These are phyloP conservation scores for Volvox reticuliferus DNA, from an alignment of 139 green algal species.

Conservation along the genomic window DNA sequence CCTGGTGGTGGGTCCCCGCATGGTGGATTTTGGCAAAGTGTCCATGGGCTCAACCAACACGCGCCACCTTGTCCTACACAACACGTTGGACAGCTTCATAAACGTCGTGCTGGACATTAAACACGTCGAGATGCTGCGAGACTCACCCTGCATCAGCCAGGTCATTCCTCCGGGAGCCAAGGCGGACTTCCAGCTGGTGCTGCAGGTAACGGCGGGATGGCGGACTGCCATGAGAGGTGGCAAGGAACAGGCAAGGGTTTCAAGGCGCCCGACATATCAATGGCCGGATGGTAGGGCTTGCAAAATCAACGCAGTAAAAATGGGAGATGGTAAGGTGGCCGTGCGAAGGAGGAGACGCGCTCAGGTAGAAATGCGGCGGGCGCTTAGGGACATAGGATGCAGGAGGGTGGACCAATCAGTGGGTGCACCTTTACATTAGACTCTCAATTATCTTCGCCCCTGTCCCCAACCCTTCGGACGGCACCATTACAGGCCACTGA, in stretches of 20 bases:
- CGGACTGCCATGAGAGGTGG: not conserved
- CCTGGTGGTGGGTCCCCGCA: conserved; percentile 55
- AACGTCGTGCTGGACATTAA: conserved; percentile 75
- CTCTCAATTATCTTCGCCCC: no score
- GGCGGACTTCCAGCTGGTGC: conserved; percentile 69
- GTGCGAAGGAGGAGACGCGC: no score
- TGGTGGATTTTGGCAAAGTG: conserved; percentile 71
- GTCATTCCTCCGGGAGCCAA: conserved; percentile 66
- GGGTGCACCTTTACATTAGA: no score
- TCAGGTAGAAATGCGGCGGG: no score
- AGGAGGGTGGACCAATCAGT: no score
- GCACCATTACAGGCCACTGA: conserved; percentile 35
- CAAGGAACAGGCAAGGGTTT: no score
- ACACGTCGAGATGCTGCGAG: conserved; percentile 46
- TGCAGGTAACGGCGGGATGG: conserved; percentile 45
- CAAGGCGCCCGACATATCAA: no score
- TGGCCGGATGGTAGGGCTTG: no score
- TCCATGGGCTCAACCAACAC: conserved; percentile 56
- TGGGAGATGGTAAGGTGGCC: no score
- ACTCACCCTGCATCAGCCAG: conserved; percentile 53
- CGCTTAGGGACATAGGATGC: no score
- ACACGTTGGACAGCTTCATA: conserved; percentile 67
- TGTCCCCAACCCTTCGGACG: not conserved
- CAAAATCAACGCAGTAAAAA: no score
- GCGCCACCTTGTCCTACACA: conserved; percentile 72